phyloP scores from a whole-genome alignment of 495 filamentous ascomycete species.

The Tetracladium setigerum region DNA sequence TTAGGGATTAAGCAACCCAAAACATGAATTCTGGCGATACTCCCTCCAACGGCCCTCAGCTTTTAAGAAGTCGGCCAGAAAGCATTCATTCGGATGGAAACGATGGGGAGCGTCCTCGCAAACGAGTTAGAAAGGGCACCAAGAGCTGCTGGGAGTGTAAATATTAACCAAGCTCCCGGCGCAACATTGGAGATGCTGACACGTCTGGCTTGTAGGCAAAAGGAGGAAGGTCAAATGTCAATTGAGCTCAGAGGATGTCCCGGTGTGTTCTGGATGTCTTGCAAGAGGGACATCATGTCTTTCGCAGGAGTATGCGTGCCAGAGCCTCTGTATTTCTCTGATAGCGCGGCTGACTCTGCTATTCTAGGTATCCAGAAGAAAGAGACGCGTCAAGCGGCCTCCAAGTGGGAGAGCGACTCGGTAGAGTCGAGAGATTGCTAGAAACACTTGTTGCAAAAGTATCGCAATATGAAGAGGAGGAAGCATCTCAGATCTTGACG shows the following conservation, averaged over 20 bases:
- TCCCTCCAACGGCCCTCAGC: no score
- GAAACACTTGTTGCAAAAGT: conserved; percentile 36
- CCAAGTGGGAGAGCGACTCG: conserved; percentile 35
- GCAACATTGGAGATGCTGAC: not conserved
- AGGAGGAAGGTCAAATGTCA: conserved; percentile 40
- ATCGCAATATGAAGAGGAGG: conserved; percentile 26
- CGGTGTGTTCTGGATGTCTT: conserved; percentile 38
- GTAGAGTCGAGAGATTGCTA: conserved; percentile 36
- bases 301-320: no score
- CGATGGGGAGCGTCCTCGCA: conserved; percentile 24
- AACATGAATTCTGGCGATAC: no score
- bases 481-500: conserved; percentile 15
- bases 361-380: conserved; percentile 35
- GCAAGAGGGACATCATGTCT: not conserved
- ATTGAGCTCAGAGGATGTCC: conserved; percentile 28
- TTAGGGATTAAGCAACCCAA: no score
- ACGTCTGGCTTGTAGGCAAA: conserved; percentile 27
- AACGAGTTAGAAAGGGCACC: conserved; percentile 47
- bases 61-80: no score
- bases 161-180: conserved; percentile 5
- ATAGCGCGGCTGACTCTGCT: not conserved
- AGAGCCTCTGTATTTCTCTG: not conserved
- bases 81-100: conserved; percentile 7
- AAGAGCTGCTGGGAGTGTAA: conserved; percentile 50
- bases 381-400: conserved; percentile 24